Conservation (phyloP, 208 protist species). For the Histomonas meleagridis region DNA sequence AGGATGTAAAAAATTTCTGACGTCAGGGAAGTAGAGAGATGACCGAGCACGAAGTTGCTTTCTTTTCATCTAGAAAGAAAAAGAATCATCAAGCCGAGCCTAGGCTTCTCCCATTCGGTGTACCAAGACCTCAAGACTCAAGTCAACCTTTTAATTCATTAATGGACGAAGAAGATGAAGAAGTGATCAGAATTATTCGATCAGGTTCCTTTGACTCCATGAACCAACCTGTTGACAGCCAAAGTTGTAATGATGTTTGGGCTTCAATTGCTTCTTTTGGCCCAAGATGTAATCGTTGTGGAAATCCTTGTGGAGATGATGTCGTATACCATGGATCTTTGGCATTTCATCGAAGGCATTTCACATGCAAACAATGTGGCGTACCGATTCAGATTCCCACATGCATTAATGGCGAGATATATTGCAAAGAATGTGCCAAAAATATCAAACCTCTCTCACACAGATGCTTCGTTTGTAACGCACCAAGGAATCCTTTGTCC, state of each 20-base stretch:
- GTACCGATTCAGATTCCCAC: not conserved
- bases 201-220: not conserved
- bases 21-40: too few relatives aligned
- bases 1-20: too few relatives aligned
- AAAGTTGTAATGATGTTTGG: not conserved
- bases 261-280: not conserved
- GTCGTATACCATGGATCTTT: not conserved
- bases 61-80: too few relatives aligned
- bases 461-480: not conserved
- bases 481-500: not conserved
- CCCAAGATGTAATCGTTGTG: not conserved
- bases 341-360: not conserved
- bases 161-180: not conserved
- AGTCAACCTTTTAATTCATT: too few relatives aligned
- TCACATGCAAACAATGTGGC: constrained; percentile 22
- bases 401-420: not conserved
- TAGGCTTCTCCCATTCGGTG: too few relatives aligned
- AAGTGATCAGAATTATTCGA: not conserved
- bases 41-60: too few relatives aligned
- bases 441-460: not conserved
- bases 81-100: too few relatives aligned
- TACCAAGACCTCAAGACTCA: too few relatives aligned
- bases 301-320: constrained; percentile 8
- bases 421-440: not conserved
- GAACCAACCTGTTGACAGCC: not conserved